Evolutionary conservation across 495 filamentous ascomycete species (phyloP), one percentile per base, ranked within the genome.

Genomic region (Talaromyces adpressus): DNA sequence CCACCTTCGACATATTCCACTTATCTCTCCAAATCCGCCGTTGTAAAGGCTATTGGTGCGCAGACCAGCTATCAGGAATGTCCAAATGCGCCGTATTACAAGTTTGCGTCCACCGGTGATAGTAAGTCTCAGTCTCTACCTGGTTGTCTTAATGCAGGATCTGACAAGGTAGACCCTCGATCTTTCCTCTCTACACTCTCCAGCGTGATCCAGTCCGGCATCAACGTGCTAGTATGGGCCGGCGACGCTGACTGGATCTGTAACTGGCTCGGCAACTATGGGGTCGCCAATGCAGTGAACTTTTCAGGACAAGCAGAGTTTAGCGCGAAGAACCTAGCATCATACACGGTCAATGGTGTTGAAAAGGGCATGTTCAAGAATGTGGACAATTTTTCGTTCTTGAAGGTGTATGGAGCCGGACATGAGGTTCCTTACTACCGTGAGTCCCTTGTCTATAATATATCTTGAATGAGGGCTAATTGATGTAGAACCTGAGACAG

Each of bases 181-280:
- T 78, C 81, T 16, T 81, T 80, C 71, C 68, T 85, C n/a, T 29
- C 66, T 86, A 6, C 79, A 32, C 30, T 32, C 30, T 32, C 30
- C 30, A 32, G 30, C 30, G 30, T 32, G 30, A 5, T 85, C 20
- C 65, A 76, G 51, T 72, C 78, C 2, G 81, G 81, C 3, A 71
- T 86, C 61, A 69, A 67, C 9, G 77, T 79, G 3, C 66, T 84
- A 3, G 69, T 85, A 47, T 85, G 82, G 83, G 82, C 83, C 7
- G 83, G 84, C 57, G 82, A 82, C 63, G 77, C 79, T 9, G 83
- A 85, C 67, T 85, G 75, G 72, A 82, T 84, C 65, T 85, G 80
- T 66, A 85, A 86, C 70, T 84, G 80, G 78, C 68, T 77, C 34
- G 83, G 83, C 27, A 72, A 63, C 11, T 69, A 76, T 8, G 71